Evolutionary conservation across 1,284 basidiomycete species (phyloP), one percentile per base, ranked within the genome.

Genomic region (Leccinum subatratum): DNA sequence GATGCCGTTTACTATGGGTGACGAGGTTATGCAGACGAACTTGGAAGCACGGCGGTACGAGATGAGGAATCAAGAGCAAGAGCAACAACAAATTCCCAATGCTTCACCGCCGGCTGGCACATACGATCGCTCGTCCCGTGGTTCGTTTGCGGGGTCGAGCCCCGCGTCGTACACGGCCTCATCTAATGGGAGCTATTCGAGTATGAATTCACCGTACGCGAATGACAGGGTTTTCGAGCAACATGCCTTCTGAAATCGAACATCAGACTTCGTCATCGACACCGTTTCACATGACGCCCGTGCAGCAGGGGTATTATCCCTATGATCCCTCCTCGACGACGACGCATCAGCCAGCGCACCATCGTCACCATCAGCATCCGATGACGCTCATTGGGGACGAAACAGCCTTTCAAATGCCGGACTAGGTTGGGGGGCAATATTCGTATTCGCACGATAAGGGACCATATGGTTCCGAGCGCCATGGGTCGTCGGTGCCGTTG

Each of bases 151-250:
- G 16, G 68, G 58, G 18, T 70, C 74, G 34, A 75, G 73, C 48
- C 75, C 75, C 20, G 66, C 66, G 20, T 75, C 73, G 18, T 75
- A 75, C 14, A 65, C 69, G 2, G 51, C 51, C 51, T 66, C 72
- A 6, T 74, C 74, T 6, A 76, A 7, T 22, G 72, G 68, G 7
- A 74, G 72, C 30, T 76, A 72, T 45, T 72, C 75, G n/a, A 71
- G 59, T 32, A 68, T 74, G 6, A 68, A 64, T 56, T 74, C 75
- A 34, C 75, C 75, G 57, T 75, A 75, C 56, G 61, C 69, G 1
- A 74, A 57, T 69, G 8, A 54, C 22, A 54, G 51, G 51, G 7
- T 54, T 54, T 25, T 54, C 51, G 6, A 25, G 3, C 12, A 25
- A 2, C 51, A 54, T 51, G 20, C 48, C 48, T 51, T 4, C 48